phyloP scores from a whole-genome alignment of 2,329 filamentous ascomycete species.

The Fusarium succisae region DNA sequence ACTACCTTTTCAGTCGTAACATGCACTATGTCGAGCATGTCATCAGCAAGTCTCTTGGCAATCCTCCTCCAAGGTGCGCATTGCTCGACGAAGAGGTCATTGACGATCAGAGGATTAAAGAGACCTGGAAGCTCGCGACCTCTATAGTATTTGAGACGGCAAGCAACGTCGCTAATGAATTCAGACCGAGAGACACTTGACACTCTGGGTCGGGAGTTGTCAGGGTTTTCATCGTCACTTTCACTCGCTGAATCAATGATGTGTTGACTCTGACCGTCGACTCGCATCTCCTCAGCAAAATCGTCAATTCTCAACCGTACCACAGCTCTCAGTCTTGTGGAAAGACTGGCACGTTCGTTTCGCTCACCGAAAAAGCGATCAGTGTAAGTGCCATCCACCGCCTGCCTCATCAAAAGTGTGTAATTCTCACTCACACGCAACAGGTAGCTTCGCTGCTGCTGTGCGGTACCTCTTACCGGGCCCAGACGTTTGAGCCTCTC shows the following conservation, averaged over 20 bases:
- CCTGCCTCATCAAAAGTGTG: conserved; percentile 54
- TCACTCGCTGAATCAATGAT: neutral
- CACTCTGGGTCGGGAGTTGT: fast-evolving
- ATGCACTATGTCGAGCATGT: conserved; percentile 22
- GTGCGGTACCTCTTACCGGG: conserved; percentile 52
- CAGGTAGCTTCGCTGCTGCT: conserved; percentile 60
- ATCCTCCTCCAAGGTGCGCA: conserved; percentile 62
- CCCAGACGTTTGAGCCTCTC: conserved; percentile 59
- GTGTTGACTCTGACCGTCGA: neutral
- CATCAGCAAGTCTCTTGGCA: conserved; percentile 43
- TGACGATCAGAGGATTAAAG: conserved; percentile 68
- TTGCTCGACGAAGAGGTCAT: conserved; percentile 68
- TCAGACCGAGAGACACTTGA: conserved; percentile 10
- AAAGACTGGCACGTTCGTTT: neutral
- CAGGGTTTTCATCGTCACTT: neutral
- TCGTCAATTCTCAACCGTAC: neutral
- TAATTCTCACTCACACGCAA: neutral
- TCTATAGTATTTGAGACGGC: conserved; percentile 35
- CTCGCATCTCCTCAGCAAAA: neutral
- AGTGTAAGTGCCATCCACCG: conserved; percentile 62
- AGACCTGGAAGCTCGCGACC: conserved; percentile 66
- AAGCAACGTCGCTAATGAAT: conserved; percentile 35
- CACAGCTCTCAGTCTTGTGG: neutral
- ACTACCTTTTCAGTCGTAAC: neutral
- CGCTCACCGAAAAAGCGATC: conserved; percentile 45